Evolutionary conservation across 192 early-diverging fungal species (phyloP).

Genomic region (Coemansia sp.): DNA sequence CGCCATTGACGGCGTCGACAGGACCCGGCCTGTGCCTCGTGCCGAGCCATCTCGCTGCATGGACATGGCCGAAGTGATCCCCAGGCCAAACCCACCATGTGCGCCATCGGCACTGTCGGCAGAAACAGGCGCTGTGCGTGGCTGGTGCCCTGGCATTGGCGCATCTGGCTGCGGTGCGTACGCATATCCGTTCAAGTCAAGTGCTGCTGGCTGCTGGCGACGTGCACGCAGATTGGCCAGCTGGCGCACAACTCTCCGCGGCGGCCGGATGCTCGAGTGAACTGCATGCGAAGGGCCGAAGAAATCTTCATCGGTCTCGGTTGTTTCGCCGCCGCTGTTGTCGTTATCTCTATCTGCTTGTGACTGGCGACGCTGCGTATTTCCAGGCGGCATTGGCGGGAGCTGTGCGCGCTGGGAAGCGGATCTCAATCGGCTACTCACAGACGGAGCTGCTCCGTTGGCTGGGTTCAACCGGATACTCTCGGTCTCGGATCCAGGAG

Average conservation of each 20-base stretch:
- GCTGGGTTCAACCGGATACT: slow-evolving; percentile 13
- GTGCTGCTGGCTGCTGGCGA: slow-evolving; percentile 16
- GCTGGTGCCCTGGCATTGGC: slow-evolving; percentile 1
- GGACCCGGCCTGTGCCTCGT: slow-evolving; percentile 11
- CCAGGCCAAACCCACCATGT: slow-evolving; percentile 25
- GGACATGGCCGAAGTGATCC: slow-evolving; percentile 21
- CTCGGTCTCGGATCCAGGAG: slow-evolving; percentile 35
- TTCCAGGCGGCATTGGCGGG: background rate
- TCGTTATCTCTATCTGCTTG: background rate
- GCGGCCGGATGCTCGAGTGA: slow-evolving; percentile 40
- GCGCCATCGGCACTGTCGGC: background rate
- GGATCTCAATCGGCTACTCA: background rate
- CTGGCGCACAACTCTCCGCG: slow-evolving; percentile 39
- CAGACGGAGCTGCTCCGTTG: background rate
- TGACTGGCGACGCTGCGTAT: background rate
- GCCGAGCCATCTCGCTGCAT: background rate
- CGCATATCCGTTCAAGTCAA: slow-evolving; percentile 19
- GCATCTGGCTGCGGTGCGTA: background rate
- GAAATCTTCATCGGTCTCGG: slow-evolving; percentile 53
- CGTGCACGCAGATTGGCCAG: slow-evolving; percentile 38
- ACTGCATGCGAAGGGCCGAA: slow-evolving; percentile 30
- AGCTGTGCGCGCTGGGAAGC: background rate
- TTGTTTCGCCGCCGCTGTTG: slow-evolving; percentile 36
- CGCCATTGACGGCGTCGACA: slow-evolving; percentile 32
- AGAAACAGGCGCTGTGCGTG: slow-evolving; percentile 25